phyloP scores from a whole-genome alignment of 192 early-diverging fungal species.

The Coemansia sp. region DNA sequence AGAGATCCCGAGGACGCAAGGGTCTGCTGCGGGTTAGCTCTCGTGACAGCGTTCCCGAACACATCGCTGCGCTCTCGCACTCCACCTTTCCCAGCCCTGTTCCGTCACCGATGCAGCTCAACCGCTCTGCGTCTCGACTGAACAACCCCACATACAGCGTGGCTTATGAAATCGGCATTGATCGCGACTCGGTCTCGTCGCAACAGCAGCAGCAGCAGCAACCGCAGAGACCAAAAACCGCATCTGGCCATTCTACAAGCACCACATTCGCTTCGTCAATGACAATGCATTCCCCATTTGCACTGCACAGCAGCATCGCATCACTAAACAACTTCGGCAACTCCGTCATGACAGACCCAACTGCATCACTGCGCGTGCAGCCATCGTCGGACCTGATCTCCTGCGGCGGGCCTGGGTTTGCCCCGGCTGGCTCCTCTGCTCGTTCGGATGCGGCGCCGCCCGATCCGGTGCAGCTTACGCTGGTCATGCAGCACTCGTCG shows the following conservation, averaged over 20 bases:
- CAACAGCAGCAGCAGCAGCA: conserved; percentile 12
- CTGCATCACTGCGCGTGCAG: conserved; percentile 7
- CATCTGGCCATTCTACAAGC: conserved; percentile 18
- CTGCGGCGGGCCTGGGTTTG: background rate
- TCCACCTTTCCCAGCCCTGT: conserved; percentile 52
- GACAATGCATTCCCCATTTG: conserved; percentile 3
- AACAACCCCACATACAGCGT: conserved; percentile 11
- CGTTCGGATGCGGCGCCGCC: conserved; percentile 18
- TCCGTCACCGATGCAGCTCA: conserved; percentile 28
- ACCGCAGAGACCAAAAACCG: conserved; percentile 45
- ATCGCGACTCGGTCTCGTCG: conserved; percentile 2
- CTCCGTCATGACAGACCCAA: conserved; percentile 7
- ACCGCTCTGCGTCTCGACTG: conserved; percentile 31
- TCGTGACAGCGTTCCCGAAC: conserved; percentile 50
- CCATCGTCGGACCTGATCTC: background rate
- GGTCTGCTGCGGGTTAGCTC: conserved; percentile 37
- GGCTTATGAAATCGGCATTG: conserved; percentile 2
- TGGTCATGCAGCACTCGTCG: conserved; percentile 49
- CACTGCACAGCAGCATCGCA: conserved; percentile 18
- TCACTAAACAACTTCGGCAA: conserved; percentile 3
- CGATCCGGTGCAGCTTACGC: conserved; percentile 35
- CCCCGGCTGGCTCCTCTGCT: background rate
- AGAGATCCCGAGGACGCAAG: conserved; percentile 29
- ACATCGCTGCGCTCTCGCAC: conserved; percentile 52
- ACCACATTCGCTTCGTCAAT: conserved; percentile 2